Evolutionary conservation across 2,329 filamentous ascomycete genomes (phyloP).

Genomic region (Corniculantispora saksenae): DNA sequence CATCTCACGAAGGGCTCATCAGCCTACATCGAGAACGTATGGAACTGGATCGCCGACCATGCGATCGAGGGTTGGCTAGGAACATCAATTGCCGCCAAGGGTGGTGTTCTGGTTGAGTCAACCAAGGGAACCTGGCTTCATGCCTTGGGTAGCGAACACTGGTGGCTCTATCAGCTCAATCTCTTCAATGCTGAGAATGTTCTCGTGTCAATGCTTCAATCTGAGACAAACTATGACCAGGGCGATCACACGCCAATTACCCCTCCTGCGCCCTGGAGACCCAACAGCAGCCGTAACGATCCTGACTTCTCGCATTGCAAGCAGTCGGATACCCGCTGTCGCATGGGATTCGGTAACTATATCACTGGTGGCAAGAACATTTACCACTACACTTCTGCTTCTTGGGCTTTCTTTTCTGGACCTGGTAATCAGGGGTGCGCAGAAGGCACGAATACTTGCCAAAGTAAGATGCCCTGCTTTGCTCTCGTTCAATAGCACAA

Average conservation of each 20-base stretch:
- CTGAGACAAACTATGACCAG: slow-evolving; percentile 49
- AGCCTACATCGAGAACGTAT: no score
- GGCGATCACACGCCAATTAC: slow-evolving; percentile 35
- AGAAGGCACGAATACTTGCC: slow-evolving; percentile 19
- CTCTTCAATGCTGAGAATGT: slow-evolving; percentile 50
- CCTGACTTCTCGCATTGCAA: slow-evolving; percentile 43
- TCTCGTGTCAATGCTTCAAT: slow-evolving; percentile 51
- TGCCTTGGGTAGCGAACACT: slow-evolving; percentile 53
- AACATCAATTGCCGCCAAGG: no score
- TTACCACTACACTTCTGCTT: slow-evolving; percentile 42
- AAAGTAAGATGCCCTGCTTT: no score
- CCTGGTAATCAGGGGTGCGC: slow-evolving; percentile 36
- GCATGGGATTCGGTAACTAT: slow-evolving; percentile 44
- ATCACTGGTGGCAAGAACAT: slow-evolving; percentile 43
- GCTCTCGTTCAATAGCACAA: no score
- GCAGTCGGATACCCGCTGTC: slow-evolving; percentile 37
- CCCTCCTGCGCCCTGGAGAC: slow-evolving; percentile 33
- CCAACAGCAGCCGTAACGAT: slow-evolving; percentile 37
- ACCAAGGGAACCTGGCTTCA: slow-evolving; percentile 46
- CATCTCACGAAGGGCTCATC: no score
- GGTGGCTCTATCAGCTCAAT: slow-evolving; percentile 59
- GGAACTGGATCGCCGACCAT: no score
- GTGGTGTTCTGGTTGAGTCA: no score
- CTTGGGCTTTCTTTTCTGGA: slow-evolving; percentile 38
- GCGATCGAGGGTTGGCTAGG: no score